Evolutionary conservation across 2,329 filamentous ascomycete genomes (phyloP), one percentile per base, ranked within the genome.

Genomic region (Talaromyces sp.): DNA sequence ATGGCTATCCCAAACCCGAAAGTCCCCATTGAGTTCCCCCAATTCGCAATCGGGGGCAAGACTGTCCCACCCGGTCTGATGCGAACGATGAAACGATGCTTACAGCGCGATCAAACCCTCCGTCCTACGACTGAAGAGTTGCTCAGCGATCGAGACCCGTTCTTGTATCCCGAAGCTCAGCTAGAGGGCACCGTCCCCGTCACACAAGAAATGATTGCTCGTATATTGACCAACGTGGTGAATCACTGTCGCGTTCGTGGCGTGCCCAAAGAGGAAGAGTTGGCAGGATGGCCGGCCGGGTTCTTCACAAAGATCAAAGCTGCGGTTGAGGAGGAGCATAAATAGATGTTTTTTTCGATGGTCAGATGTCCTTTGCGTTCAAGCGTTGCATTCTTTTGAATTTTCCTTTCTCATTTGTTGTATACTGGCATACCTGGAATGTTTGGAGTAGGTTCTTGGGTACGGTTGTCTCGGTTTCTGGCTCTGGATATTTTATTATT

Each of bases 171-270:
- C 0, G 86, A 88, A 60, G 74, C 76, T 4, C 75, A 77, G 52
- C 72, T 78, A 11, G 75, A 79, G 27, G 80, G 80, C 43, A 78
- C 74, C 64, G 83, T 82, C 60, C 81, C 74, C 65, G 84, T 83
- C 67, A 85, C 75, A 13, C 82, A 87, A 71, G 85, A 87, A n/a
- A 78, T 88, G 71, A 77, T 89, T 4, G 82, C 80, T 2, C 82
- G 86, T 67, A 85, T 89, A 37, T 81, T 89, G 67, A 79, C 81
- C 60, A 84, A 85, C 57, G 85, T 89, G 16, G 82, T 87, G 3
- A 83, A 86, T 66, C 82, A 87, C 67, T 88, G 86, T 71, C 77
- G 82, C 35, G 83, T 84, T 27, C 83, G 82, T 66, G 82, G 83
- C 3, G 72, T 84, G 6, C 86, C 86, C 2, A 83, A 78, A 16